Conservation (phyloP, 495 filamentous ascomycete species). For the Podospora didyma region DNA sequence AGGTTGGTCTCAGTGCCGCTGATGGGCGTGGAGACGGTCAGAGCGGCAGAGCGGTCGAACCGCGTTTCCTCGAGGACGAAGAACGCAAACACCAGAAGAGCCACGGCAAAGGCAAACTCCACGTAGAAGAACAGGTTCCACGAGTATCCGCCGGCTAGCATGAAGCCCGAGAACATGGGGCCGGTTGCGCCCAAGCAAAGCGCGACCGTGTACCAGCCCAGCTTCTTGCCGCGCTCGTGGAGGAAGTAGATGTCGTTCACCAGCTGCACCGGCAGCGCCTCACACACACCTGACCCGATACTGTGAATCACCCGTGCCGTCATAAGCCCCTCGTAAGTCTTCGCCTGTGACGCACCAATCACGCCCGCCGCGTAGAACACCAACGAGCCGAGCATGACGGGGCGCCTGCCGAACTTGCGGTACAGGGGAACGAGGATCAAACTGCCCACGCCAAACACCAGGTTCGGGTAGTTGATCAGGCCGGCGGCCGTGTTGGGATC, state of each 20-base stretch:
- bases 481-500: constrained; percentile 47
- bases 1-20: constrained; percentile 13
- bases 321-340: constrained; percentile 45
- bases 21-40: constrained; percentile 4
- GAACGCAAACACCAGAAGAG: constrained; percentile 48
- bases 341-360: constrained; percentile 22
- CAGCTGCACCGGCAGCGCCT: constrained; percentile 59
- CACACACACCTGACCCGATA: constrained; percentile 53
- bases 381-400: constrained; percentile 51
- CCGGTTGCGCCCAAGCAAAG: constrained; percentile 32
- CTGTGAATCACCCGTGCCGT: constrained; percentile 58
- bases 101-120: constrained; percentile 40
- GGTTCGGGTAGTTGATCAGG: constrained; percentile 55
- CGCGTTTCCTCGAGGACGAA: constrained; percentile 49
- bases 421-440: constrained; percentile 54
- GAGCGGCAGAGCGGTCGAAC: constrained; percentile 33
- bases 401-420: constrained; percentile 53
- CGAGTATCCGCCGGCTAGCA: constrained; percentile 30
- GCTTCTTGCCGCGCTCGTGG: constrained; percentile 61
- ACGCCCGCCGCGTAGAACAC: constrained; percentile 24
- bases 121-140: constrained; percentile 51
- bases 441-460: constrained; percentile 53
- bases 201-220: constrained; percentile 53
- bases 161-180: constrained; percentile 35
- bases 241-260: constrained; percentile 66